Base-by-base conservation (phyloP, 192 early-diverging fungal species). In the Glomus cerebriforme region DNA sequence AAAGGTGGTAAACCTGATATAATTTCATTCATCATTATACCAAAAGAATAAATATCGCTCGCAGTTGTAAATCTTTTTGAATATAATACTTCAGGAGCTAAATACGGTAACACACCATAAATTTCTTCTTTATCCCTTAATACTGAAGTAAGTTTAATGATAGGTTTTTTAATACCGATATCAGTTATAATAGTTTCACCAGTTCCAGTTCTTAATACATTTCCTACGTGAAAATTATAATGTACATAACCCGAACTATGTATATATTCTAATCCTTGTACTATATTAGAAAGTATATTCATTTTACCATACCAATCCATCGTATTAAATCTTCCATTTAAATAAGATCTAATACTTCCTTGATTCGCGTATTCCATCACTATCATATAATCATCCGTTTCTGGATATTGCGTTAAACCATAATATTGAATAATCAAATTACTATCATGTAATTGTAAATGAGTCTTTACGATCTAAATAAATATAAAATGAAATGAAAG, bases 41-140 rank as follows among this genome's bases (percentile, higher is more conserved):
- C 49, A 60, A 75, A 75, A 35, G 54, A 31, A 35, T 75, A 75
- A 35, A 75, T 27, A 60, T 75, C 73, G 4, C 27, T n/a, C 3
- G 31, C 22, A 59, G 24, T 35, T 22, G 58, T 27, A 37, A 35
- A 60, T n/a, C 1, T 19, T 5, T 75, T 10, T 3, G 34, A 54
- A 2, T 17, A 26, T 37, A 75, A 39, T 7, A 75, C 58, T 75
- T 75, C 73, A 3, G 73, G 73, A 15, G 73, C 73, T 35, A 75
- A 17, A 35, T 75, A 75, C 3, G 73, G 73, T 3, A 75, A 34
- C 2, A 75, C 73, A 3, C 73, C 73, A 62, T 49, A 62, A 31
- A 75, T 71, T 47, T 27, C 49, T 71, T 15, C 68, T 9, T 45
- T 71, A 1, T 71, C 32, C 24, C 35, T 68, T 8, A n/a, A n/a